Conservation (phyloP, 495 filamentous ascomycete genomes). For the Hypoxylon trugodes region DNA sequence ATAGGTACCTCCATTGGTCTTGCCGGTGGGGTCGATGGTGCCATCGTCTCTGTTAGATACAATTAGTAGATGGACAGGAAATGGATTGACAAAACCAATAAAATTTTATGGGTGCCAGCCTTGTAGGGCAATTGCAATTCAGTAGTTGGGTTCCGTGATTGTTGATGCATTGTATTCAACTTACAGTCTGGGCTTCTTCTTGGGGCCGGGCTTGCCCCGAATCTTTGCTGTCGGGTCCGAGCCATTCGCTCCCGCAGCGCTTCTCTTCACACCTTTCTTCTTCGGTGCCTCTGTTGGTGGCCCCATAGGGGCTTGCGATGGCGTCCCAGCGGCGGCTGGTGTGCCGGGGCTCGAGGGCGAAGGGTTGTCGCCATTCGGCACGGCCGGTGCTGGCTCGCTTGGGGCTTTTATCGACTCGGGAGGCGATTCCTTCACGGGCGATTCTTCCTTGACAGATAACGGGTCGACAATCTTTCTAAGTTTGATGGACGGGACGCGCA, state of each 20-base stretch:
- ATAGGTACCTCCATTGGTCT: slow-evolving; percentile 49
- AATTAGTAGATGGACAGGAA: slow-evolving; percentile 45
- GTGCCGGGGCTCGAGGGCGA: slow-evolving; percentile 59
- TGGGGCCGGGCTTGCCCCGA: slow-evolving; percentile 88
- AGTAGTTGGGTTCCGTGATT: neutral
- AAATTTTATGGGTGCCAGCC: neutral
- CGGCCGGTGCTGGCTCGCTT: slow-evolving; percentile 28
- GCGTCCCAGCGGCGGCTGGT: slow-evolving; percentile 52
- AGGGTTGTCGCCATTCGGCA: slow-evolving; percentile 54
- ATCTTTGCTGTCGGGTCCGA: slow-evolving; percentile 68
- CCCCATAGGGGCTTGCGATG: slow-evolving; percentile 55
- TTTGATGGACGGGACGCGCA: slow-evolving; percentile 49
- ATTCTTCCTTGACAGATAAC: slow-evolving; percentile 51
- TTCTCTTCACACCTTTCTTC: slow-evolving; percentile 68
- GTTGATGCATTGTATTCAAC: slow-evolving; percentile 47
- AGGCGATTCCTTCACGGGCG: slow-evolving; percentile 47
- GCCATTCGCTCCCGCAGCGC: slow-evolving; percentile 58
- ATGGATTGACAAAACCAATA: neutral
- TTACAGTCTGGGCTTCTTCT: slow-evolving; percentile 95
- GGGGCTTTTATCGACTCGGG: slow-evolving; percentile 29
- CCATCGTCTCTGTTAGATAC: slow-evolving; percentile 65
- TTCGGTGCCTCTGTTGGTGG: slow-evolving; percentile 64
- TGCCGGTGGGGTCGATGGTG: slow-evolving; percentile 55
- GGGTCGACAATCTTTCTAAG: slow-evolving; percentile 57
- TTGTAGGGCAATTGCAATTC: neutral